These are phyloP conservation scores for Trametes elegans DNA, from an alignment of 768 basidiomycete species.

Conservation along the genomic window DNA sequence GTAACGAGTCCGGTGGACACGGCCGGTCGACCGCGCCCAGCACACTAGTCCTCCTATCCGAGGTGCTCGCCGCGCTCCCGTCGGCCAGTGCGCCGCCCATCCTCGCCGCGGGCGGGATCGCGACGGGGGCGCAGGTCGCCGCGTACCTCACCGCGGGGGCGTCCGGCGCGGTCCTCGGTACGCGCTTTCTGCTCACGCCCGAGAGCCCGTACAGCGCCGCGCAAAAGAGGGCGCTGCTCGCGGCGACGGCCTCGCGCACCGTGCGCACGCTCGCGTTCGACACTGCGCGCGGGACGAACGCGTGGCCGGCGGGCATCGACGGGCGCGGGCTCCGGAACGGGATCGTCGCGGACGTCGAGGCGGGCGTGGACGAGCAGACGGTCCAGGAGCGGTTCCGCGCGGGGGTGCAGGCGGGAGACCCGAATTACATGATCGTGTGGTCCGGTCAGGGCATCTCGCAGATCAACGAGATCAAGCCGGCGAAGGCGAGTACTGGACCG, in stretches of 20 bases:
- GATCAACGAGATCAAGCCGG: conserved; percentile 44
- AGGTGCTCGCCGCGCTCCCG: conserved; percentile 44
- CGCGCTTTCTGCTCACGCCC: conserved; percentile 68
- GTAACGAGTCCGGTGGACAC: conserved; percentile 81
- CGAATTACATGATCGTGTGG: conserved; percentile 53
- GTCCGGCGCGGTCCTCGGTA: conserved; percentile 68
- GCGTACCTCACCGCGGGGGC: conserved; percentile 65
- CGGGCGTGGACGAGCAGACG: conserved; percentile 42
- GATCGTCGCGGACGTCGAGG: conserved; percentile 56
- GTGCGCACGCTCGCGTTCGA: conserved; percentile 36
- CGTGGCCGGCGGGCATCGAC: conserved; percentile 37
- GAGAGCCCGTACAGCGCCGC: conserved; percentile 46
- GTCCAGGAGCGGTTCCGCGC: conserved; percentile 46
- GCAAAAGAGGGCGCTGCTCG: conserved; percentile 34
- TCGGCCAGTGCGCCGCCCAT: conserved; percentile 47
- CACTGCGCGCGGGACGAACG: conserved; percentile 28
- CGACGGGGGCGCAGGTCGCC: conserved; percentile 62
- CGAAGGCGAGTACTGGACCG: conserved; percentile 32
- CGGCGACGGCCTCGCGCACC: conserved; percentile 26
- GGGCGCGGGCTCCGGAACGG: conserved; percentile 53
- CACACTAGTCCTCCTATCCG: conserved; percentile 56
- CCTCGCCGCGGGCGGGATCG: conserved; percentile 74
- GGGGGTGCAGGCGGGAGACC: conserved; percentile 46
- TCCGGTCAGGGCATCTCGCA: conserved; percentile 64
- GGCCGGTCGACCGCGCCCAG: conserved; percentile 56